Base-by-base conservation (phyloP, 768 basidiomycete species). In the Termitomyces sp. region DNA sequence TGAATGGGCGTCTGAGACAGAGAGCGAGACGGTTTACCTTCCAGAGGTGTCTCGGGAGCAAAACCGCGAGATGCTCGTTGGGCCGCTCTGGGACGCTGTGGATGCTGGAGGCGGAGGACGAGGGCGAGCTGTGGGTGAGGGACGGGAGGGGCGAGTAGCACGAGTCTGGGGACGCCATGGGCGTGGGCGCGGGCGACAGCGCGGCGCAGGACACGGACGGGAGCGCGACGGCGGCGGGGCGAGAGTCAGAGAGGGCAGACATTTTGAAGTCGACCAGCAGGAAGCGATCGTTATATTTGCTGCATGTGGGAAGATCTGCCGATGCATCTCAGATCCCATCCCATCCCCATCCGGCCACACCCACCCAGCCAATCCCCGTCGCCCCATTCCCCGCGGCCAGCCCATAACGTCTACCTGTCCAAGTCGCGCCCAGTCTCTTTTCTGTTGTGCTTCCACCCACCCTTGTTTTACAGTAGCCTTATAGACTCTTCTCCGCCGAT, bases 1-100 rank as follows among this genome's bases (percentile, higher is more conserved):
- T 68, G 65, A 66, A 65, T 60, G 65, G 51, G 49, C 36, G 49
- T 7, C 48, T 51, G 59, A 39, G 53, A 54, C 55, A 51, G 54
- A 29, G 28, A 51, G 48, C 36, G 31, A 28, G 18, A 33, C 31
- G 3, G 65, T 73, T 37, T 26, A 84, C 86, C 84, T 92, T 92
- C 90, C 90, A 92, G 39, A 90, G 79, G 53, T 74, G 72, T 66
- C 75, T 83, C 26, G 83, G 81, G 44, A 92, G 80, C 13, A 90
- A 76, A 29, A 92, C 87, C 22, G 90, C 90, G 28, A 92, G 81
- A 64, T 92, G 88, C 70, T 90, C 86, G 69, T 90, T 88, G 54
- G 70, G 69, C 34, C 77, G 77, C 55, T 68, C 68, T 45, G 59
- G 56, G 31, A 65, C 62, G 56, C 66, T 66, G 65, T 64, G 61